A percentile compares a stretch with the other conserved stretches of the same genome.
Conservation (phyloP, 495 filamentous ascomycete genomes). For the Penicillium simplicissimum region DNA sequence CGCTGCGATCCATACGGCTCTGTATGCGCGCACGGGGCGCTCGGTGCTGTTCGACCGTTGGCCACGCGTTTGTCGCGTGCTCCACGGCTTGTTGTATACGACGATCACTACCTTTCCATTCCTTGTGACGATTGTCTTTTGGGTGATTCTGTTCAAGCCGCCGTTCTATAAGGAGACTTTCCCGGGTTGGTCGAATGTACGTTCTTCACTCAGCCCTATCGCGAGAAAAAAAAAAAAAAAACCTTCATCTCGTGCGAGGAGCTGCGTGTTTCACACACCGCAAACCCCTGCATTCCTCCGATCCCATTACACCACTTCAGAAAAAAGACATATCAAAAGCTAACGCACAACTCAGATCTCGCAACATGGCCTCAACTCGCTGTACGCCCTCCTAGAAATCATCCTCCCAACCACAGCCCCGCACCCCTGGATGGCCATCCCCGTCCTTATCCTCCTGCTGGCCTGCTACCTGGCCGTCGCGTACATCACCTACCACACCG, state of each 20-base stretch:
- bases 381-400: constrained; percentile 73
- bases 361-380: constrained; percentile 70
- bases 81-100: constrained; percentile 67
- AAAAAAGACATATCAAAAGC: background rate
- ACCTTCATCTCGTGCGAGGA: background rate
- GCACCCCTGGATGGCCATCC: constrained; percentile 44
- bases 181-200: constrained; percentile 65
- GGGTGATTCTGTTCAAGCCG: constrained; percentile 47
- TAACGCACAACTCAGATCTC: constrained; percentile 51
- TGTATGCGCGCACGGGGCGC: constrained; percentile 59
- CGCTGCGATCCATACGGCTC: constrained; percentile 62
- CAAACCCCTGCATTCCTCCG: constrained; percentile 9
- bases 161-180: constrained; percentile 54
- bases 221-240: background rate
- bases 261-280: constrained; percentile 4
- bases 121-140: constrained; percentile 61
- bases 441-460: constrained; percentile 51
- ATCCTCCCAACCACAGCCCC: constrained; percentile 60
- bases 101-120: constrained; percentile 70
- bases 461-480: constrained; percentile 71
- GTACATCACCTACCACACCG: constrained; percentile 67
- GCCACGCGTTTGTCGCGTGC: constrained; percentile 60
- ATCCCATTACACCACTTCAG: background rate
- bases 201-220: constrained; percentile 11
- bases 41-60: constrained; percentile 59